These are phyloP conservation scores for Coemansia sp. DNA, from an alignment of 192 early-diverging fungal genomes.

Conservation along the genomic window DNA sequence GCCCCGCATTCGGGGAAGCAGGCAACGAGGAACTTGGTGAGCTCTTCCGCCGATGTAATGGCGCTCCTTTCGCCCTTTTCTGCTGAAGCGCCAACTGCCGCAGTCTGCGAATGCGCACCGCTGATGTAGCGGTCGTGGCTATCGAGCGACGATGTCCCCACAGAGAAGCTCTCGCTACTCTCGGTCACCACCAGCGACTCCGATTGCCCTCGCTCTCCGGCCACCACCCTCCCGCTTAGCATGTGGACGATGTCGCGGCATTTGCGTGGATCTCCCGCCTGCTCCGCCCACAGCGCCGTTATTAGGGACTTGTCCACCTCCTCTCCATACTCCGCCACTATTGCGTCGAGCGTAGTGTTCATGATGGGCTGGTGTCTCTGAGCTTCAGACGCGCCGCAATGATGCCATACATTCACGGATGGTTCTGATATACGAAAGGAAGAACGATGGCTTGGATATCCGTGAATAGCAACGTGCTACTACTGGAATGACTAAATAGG, in stretches of 20 bases:
- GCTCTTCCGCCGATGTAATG: constrained; percentile 28
- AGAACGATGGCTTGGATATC: not conserved
- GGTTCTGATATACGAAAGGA: not conserved
- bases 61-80: not conserved
- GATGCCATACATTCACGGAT: constrained; percentile 2
- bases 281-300: constrained; percentile 45
- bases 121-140: not conserved
- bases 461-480: not conserved
- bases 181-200: not conserved
- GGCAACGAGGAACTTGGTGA: constrained; percentile 31
- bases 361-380: constrained; percentile 6
- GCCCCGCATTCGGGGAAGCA: constrained; percentile 51
- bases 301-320: constrained; percentile 43
- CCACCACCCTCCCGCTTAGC: constrained; percentile 27
- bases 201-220: not conserved
- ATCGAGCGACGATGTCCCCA: not conserved
- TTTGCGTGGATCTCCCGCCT: constrained; percentile 18
- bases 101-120: too few species aligned
- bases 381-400: not conserved
- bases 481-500: too few species aligned
- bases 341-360: constrained; percentile 19
- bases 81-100: too few species aligned
- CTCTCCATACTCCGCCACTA: constrained; percentile 36
- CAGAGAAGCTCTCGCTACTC: not conserved
- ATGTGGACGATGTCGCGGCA: constrained; percentile 47